Evolutionary conservation across 331 rosid genomes (phyloP).

Genomic region (Malus hybrid): DNA sequence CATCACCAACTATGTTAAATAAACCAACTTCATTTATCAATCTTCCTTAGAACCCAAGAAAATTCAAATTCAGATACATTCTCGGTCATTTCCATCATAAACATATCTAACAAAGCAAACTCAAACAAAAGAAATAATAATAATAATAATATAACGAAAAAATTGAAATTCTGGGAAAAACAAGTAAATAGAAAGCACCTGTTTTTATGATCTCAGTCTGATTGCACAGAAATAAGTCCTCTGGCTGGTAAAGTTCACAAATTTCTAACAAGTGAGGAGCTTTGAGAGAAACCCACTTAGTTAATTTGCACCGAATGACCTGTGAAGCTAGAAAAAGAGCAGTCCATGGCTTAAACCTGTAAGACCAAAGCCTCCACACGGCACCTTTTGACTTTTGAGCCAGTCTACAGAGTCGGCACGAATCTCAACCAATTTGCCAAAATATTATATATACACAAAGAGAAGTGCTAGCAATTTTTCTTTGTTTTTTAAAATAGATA

Average conservation of each 20-base stretch:
- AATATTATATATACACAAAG: no score
- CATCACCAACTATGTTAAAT: neutral
- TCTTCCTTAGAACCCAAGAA: neutral
- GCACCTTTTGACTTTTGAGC: slow-evolving; percentile 9
- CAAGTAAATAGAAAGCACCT: neutral
- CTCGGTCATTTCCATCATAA: neutral
- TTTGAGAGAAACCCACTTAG: slow-evolving; percentile 17
- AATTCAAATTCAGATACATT: neutral
- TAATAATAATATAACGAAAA: no score
- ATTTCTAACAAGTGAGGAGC: neutral
- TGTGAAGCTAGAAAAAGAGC: slow-evolving; percentile 8
- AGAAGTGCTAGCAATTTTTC: no score
- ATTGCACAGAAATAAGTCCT: neutral
- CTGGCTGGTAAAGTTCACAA: neutral
- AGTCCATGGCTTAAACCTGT: neutral
- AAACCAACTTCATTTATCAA: neutral
- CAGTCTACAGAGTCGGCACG: slow-evolving; percentile 16
- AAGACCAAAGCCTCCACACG: slow-evolving; percentile 36
- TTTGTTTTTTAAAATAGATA: no score
- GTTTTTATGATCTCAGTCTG: slow-evolving; percentile 14
- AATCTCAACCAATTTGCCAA: slow-evolving; percentile 14
- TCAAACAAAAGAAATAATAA: neutral
- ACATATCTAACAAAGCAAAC: neutral
- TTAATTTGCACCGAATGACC: slow-evolving; percentile 13
- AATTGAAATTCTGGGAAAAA: neutral